A percentile compares a stretch with the other conserved stretches of the same genome.
phyloP scores from a whole-genome alignment of 495 filamentous ascomycete genomes.

The Neurospora africana region DNA sequence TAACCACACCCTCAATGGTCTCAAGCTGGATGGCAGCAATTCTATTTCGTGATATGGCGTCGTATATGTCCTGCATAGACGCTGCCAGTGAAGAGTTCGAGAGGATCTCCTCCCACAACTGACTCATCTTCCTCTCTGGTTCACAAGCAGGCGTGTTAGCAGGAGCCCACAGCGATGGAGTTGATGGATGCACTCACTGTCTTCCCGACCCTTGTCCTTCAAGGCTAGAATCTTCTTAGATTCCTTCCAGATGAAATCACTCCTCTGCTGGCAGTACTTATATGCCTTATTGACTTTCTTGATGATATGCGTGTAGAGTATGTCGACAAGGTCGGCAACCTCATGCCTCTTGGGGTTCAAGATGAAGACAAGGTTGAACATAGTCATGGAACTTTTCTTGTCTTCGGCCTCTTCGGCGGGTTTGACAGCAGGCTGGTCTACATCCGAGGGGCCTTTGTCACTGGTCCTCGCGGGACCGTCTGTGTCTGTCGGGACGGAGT shows the following conservation, averaged over 20 bases:
- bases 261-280: conserved; percentile 81
- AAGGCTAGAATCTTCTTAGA: conserved; percentile 63
- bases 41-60: conserved; percentile 66
- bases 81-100: conserved; percentile 67
- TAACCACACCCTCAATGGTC: conserved; percentile 35
- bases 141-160: conserved; percentile 1
- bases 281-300: conserved; percentile 83
- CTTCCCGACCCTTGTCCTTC: conserved; percentile 69
- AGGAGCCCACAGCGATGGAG: background rate
- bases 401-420: conserved; percentile 40
- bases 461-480: conserved; percentile 5
- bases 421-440: conserved; percentile 27
- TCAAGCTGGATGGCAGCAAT: conserved; percentile 55
- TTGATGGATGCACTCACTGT: conserved; percentile 39
- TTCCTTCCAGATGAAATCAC: conserved; percentile 80
- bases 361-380: conserved; percentile 96
- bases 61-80: conserved; percentile 71
- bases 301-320: conserved; percentile 79
- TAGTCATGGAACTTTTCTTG: conserved; percentile 60
- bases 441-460: conserved; percentile 13
- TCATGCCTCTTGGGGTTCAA: conserved; percentile 68
- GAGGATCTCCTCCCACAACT: conserved; percentile 60
- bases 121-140: conserved; percentile 42
- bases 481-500: conserved; percentile 3
- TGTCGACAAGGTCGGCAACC: conserved; percentile 58